A percentile compares a stretch with the other conserved stretches of the same genome.
phyloP scores from a whole-genome alignment of 305 asterid species.

The Fraxinus sp. region DNA sequence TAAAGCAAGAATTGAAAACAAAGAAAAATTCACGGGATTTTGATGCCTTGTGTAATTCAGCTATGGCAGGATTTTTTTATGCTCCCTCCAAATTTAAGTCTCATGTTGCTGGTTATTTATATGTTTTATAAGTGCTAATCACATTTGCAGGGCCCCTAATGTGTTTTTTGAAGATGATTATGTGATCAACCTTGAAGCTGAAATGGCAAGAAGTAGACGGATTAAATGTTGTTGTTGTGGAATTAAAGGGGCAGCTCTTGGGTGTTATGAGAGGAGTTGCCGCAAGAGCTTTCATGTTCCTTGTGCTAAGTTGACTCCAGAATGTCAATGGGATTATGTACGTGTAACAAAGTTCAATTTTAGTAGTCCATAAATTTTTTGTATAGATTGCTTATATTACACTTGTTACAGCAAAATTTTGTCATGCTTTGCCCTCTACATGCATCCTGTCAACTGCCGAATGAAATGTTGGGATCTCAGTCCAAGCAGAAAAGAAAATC shows the following conservation, averaged over 20 bases:
- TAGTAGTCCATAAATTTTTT: not conserved
- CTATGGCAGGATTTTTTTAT: not conserved
- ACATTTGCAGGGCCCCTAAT: slow-evolving; percentile 86
- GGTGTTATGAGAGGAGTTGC: slow-evolving; percentile 84
- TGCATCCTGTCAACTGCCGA: slow-evolving; percentile 62
- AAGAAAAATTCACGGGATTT: not conserved
- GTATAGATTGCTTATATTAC: not conserved
- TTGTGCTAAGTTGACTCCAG: slow-evolving; percentile 81
- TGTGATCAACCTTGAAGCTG: slow-evolving; percentile 74
- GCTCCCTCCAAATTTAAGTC: not conserved
- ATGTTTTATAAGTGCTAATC: slow-evolving; percentile 1
- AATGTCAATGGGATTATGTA: slow-evolving; percentile 90
- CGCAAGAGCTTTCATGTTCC: slow-evolving; percentile 91
- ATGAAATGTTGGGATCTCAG: slow-evolving; percentile 43
- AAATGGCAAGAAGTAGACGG: slow-evolving; percentile 75
- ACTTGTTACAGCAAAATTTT: slow-evolving; percentile 64
- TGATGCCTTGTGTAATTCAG: not conserved
- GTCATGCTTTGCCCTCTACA: slow-evolving; percentile 88
- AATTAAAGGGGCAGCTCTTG: slow-evolving; percentile 90
- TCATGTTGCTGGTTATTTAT: not conserved
- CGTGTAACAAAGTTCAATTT: slow-evolving; percentile 15
- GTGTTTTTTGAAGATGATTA: slow-evolving; percentile 71
- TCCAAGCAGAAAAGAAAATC: slow-evolving; percentile 43
- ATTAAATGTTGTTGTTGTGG: slow-evolving; percentile 83
- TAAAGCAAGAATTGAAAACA: not conserved